Evolutionary conservation across 306 rosid genomes (phyloP).

Genomic region (Begonia masoniana): DNA sequence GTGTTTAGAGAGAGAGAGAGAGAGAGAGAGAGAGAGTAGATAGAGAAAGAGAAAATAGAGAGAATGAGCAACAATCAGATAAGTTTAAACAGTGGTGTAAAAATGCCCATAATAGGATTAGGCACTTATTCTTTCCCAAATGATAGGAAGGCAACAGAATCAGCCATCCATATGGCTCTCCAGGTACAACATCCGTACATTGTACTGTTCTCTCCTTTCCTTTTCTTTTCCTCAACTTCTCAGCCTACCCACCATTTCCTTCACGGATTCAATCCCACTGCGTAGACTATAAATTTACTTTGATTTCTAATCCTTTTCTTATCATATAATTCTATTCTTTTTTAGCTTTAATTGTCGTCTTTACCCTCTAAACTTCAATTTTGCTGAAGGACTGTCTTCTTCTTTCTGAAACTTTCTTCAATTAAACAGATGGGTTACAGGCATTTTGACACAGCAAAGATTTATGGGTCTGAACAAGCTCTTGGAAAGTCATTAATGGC

Average conservation of each 20-base stretch:
- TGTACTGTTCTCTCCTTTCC: not conserved
- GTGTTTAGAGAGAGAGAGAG: slow-evolving; percentile 10
- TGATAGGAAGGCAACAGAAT: slow-evolving; percentile 40
- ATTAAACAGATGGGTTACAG: slow-evolving; percentile 62
- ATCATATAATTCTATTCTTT: no score
- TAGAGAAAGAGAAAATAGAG: not conserved
- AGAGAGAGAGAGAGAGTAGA: not conserved
- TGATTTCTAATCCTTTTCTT: not conserved
- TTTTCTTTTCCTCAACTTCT: not conserved
- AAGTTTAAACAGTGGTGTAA: slow-evolving; percentile 54
- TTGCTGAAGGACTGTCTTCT: no score
- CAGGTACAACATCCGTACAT: slow-evolving; percentile 27
- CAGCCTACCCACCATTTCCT: not conserved
- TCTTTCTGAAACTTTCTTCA: no score
- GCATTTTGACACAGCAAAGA: slow-evolving; percentile 83
- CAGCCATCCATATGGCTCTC: slow-evolving; percentile 65
- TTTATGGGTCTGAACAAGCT: slow-evolving; percentile 77
- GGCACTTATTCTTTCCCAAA: slow-evolving; percentile 72
- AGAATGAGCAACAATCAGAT: slow-evolving; percentile 43
- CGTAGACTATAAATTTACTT: not conserved
- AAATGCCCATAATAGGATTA: slow-evolving; percentile 71
- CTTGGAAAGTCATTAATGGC: slow-evolving; percentile 48
- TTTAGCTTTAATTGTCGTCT: no score
- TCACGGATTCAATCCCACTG: not conserved
- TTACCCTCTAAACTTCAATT: no score